Base-by-base conservation (phyloP, 108 stramenopile species). In the Cyclotella choctawhatcheeana region DNA sequence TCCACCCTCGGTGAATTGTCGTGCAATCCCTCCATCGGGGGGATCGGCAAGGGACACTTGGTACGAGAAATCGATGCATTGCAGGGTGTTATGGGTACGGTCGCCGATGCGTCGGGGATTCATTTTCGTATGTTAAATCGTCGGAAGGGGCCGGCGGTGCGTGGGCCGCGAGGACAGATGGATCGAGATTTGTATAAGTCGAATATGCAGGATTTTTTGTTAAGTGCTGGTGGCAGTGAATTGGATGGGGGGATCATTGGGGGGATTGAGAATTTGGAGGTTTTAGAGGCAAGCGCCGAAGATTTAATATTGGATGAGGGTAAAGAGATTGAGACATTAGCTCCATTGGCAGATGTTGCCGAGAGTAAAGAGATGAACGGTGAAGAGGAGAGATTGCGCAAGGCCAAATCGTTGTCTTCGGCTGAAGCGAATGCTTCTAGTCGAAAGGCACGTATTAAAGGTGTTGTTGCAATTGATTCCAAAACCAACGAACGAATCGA, bases 11-110 rank as follows among this genome's bases (percentile, higher is more conserved):
- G 98, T 10, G 98, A 99, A 82, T 69, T 99, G n/a, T 87, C 85
- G 7, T 99, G 97, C 88, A 99, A 99, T 74, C 98, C 98, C n/a
- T 82, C 82, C 71, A 96, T 99, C 33, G 98, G 98, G n/a, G 98
- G 98, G 4, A 97, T 99, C 27, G 98, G 98, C 54, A 99, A 99
- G 82, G 98, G 98, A 2, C 97, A 97, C 79, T 62, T 99, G 22
- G 98, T 99, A 1, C 74, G 95, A 24, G 98, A 99, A 84, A 90
- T 99, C 52, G 97, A 98, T 83, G 98, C 98, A 7, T 77, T 99
- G 37, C 96, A 91, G 52, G 98, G 98, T 44, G 74, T 98, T 45
- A 99, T 99, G 87, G 97, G 97, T 13, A 77, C 84, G 26, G 82
- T 94, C 8, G 97, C 95, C 50, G 98, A 99, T 85, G 73, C 82